Conservation (phyloP, 106 monocot species). For the Dioscorea dumetorum region DNA sequence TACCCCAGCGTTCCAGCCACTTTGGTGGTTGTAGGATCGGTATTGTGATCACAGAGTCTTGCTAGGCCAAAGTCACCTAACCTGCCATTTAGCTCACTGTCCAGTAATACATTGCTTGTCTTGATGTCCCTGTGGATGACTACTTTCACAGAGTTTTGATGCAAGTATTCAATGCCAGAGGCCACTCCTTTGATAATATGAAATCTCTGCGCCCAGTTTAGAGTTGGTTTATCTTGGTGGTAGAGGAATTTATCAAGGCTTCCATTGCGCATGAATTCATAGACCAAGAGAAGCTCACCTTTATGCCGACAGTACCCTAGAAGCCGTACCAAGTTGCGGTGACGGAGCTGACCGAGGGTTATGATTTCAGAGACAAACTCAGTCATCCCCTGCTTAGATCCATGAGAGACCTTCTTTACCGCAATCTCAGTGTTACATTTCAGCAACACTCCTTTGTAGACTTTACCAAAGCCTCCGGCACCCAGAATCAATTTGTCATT, state of each 20-base stretch:
- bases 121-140: constrained; percentile 15
- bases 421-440: not conserved
- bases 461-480: not conserved
- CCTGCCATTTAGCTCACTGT: constrained; percentile 9
- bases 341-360: not conserved
- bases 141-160: not conserved
- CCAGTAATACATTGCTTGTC: constrained; percentile 13
- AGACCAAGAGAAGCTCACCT: not conserved
- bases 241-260: not conserved
- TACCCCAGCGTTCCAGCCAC: constrained; percentile 11
- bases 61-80: constrained; percentile 21
- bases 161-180: not conserved
- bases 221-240: not conserved
- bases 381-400: not conserved
- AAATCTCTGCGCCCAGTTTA: not conserved
- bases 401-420: not conserved
- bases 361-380: not conserved
- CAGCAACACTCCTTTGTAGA: not conserved
- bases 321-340: not conserved
- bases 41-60: not conserved
- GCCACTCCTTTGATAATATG: not conserved
- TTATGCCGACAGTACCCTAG: not conserved
- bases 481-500: not conserved
- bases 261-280: not conserved
- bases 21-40: not conserved